phyloP scores from a whole-genome alignment of 1,139 yeast species.

The Pichia sp. region DNA sequence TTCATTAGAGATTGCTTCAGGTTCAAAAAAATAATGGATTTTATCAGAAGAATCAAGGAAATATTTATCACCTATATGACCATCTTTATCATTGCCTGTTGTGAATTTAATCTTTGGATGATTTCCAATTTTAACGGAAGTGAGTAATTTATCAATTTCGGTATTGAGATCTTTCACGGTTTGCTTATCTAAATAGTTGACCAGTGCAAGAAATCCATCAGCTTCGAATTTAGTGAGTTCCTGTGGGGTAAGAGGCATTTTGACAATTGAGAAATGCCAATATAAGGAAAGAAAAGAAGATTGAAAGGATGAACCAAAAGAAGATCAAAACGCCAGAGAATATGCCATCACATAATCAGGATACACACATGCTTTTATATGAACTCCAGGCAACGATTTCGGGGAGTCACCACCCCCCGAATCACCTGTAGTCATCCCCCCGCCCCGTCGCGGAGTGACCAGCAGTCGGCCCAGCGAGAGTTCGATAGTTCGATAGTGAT shows the following conservation, averaged over 20 bases:
- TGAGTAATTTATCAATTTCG: constrained; percentile 42
- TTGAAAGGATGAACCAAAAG: neutral
- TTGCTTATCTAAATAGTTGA: constrained; percentile 43
- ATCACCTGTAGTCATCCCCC: no score
- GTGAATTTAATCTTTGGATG: constrained; percentile 73
- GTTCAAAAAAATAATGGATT: constrained; percentile 64
- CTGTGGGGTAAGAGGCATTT: constrained; percentile 31
- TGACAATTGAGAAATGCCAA: neutral
- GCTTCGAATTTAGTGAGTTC: constrained; percentile 42
- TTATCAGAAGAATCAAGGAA: constrained; percentile 67
- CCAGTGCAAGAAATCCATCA: constrained; percentile 62
- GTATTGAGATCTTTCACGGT: constrained; percentile 38
- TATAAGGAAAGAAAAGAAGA: neutral
- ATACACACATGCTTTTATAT: no score
- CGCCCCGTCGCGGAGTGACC: no score
- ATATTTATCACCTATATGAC: constrained; percentile 68
- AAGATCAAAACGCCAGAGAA: no score
- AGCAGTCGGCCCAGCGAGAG: no score
- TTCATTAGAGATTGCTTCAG: constrained; percentile 59
- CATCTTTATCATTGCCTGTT: constrained; percentile 42
- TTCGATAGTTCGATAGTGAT: no score
- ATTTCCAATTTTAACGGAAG: constrained; percentile 43
- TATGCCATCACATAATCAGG: no score
- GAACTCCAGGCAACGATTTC: no score
- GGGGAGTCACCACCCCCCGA: no score